Evolutionary conservation across 2,329 filamentous ascomycete genomes (phyloP), one percentile per base, ranked within the genome.

Genomic region (Cryphonectria parasitica): DNA sequence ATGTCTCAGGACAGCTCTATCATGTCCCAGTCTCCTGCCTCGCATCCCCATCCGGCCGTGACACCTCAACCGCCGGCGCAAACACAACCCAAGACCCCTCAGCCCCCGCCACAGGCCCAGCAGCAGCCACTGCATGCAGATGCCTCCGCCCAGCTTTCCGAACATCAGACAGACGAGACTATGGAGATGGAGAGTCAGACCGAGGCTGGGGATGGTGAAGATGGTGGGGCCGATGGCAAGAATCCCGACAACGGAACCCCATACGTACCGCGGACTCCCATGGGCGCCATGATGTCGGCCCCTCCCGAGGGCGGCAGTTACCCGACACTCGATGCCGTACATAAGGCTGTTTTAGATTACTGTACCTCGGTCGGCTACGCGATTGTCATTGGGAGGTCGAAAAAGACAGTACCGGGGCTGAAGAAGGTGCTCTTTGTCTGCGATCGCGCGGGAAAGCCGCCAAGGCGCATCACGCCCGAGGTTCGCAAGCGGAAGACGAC

Each of bases 371-470:
- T 91, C 60, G 89, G 89, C 63, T 91, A 91, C 77, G 89, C 89
- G 10, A 89, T 91, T 66, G 89, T 91, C 72, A 91, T 91, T 77
- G 89, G 89, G 1, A 83, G 89, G 49, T 91, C 89, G 0, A 91
- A 91, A 77, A 91, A 91, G 81, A 90, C 88, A 1, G 89, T 91
- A 1, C 87, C 89, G 8, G 89, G 89, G 0, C 76, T 91, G 73
- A 91, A 91, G 77, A 91, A 91, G 78, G 89, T 91, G 19, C 82
- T 91, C 15, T 89, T 91, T 72, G 89, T 91, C 25, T 91, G 89
- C 76, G 89, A 91, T 75, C 85, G 89, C 69, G 89, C 89, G 3
- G 89, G 89, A 58, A 89, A 89, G 74, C 88, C 88, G 1, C 88
- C 88, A 2, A 87, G 83, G 68, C 85, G 87, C 7, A 88, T 89